phyloP scores from a whole-genome alignment of 75 land plant species.

The Azolla pinnata region DNA sequence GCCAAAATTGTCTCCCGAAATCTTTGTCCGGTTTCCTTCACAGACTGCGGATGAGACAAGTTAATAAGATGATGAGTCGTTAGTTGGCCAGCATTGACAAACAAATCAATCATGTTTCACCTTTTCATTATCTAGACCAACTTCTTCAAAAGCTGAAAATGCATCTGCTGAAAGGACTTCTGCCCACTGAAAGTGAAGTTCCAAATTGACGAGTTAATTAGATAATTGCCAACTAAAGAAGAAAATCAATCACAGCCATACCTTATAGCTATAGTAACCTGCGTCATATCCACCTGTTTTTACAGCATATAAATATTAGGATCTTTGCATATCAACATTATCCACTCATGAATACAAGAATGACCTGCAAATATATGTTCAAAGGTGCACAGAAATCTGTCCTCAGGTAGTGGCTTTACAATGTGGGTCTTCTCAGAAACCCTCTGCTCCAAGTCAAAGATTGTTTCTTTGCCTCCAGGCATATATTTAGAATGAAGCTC shows the following conservation, averaged over 20 bases:
- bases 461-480: conserved; percentile 37
- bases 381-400: conserved; percentile 49
- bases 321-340: not conserved
- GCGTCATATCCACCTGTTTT: conserved; percentile 49
- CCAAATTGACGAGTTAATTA: not conserved
- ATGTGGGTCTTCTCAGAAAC: conserved; percentile 33
- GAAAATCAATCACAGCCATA: conserved; percentile 6
- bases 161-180: conserved; percentile 88
- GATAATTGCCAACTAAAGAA: not conserved
- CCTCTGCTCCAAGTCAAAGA: conserved; percentile 41
- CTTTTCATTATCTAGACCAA: conserved; percentile 57
- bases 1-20: conserved; percentile 79
- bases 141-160: conserved; percentile 87
- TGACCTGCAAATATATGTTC: conserved; percentile 54
- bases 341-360: too few relatives aligned
- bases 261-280: conserved; percentile 61
- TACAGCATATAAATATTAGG: not conserved
- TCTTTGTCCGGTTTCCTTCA: conserved; percentile 46
- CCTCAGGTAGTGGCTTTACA: conserved; percentile 39
- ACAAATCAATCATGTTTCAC: conserved; percentile 15
- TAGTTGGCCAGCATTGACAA: too few relatives aligned
- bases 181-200: conserved; percentile 88
- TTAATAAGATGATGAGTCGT: not conserved
- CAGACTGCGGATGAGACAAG: conserved; percentile 32
- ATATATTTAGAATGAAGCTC: conserved; percentile 39